A percentile compares a stretch with the other conserved stretches of the same genome.
These are phyloP conservation scores for Aegilops longissima DNA, from an alignment of 176 grass and related monocot species.

Conservation along the genomic window DNA sequence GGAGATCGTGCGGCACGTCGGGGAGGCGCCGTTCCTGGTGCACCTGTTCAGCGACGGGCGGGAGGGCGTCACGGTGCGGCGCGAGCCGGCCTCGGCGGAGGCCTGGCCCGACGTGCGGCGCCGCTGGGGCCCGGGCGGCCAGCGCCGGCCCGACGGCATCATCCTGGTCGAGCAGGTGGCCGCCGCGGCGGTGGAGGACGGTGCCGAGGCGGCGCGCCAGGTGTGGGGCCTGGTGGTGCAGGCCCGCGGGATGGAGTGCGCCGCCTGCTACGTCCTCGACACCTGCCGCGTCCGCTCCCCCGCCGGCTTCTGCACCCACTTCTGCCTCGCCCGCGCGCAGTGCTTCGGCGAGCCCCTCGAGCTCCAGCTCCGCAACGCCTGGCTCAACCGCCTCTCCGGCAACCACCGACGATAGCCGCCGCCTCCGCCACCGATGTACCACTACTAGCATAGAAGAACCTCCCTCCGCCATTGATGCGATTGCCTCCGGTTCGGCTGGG, in stretches of 20 bases:
- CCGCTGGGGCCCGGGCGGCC: constrained; percentile 42
- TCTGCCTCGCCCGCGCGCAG: constrained; percentile 74
- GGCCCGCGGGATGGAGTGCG: constrained; percentile 54
- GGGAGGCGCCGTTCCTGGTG: constrained; percentile 58
- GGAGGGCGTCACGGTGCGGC: constrained; percentile 48
- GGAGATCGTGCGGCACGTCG: constrained; percentile 58
- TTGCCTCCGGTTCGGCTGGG: background rate
- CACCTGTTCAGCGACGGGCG: constrained; percentile 48
- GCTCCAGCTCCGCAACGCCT: constrained; percentile 69
- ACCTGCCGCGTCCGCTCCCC: constrained; percentile 76
- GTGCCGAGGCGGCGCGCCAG: constrained; percentile 18
- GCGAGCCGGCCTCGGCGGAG: constrained; percentile 54
- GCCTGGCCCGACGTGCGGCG: constrained; percentile 56
- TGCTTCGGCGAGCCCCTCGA: constrained; percentile 80
- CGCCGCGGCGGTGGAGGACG: constrained; percentile 23
- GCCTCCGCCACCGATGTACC: background rate
- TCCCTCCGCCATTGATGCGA: background rate
- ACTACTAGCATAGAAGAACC: constrained; percentile 9
- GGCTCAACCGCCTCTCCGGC: constrained; percentile 62
- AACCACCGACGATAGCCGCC: constrained; percentile 43
- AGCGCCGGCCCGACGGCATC: constrained; percentile 67
- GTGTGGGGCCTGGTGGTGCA: constrained; percentile 58
- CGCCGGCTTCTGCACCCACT: constrained; percentile 80
- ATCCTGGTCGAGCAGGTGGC: constrained; percentile 70
- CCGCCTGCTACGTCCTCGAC: constrained; percentile 64